Conservation (phyloP, 1,284 basidiomycete genomes). For the Lignosus rhinocerotis region DNA sequence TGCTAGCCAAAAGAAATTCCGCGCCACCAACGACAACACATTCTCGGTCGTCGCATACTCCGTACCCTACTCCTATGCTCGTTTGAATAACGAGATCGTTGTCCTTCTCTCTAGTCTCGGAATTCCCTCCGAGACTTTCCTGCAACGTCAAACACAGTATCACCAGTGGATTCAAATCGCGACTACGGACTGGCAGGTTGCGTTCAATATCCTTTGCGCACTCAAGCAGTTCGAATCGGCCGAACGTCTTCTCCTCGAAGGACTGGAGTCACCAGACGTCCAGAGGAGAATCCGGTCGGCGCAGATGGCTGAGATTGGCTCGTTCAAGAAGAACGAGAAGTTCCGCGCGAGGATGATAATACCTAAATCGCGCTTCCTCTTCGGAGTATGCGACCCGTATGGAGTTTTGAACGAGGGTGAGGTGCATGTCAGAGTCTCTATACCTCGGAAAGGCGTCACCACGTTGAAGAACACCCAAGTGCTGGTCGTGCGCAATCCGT, state of each 20-base stretch:
- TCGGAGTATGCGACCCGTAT: conserved; percentile 67
- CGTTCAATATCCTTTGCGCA: conserved; percentile 56
- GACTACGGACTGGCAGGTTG: conserved; percentile 44
- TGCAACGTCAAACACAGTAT: conserved; percentile 57
- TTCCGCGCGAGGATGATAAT: conserved; percentile 58
- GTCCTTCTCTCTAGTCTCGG: conserved; percentile 64
- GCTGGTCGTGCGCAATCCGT: conserved; percentile 64
- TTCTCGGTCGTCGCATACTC: conserved; percentile 68
- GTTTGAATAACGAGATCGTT: conserved; percentile 68
- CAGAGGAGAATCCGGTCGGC: conserved; percentile 39
- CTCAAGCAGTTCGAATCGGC: conserved; percentile 48
- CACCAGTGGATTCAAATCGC: conserved; percentile 56
- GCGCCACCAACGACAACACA: conserved; percentile 50
- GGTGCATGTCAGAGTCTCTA: conserved; percentile 59
- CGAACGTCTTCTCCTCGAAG: conserved; percentile 54
- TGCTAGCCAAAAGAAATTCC: conserved; percentile 69
- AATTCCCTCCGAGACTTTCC: conserved; percentile 51
- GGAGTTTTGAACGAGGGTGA: conserved; percentile 60
- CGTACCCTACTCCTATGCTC: conserved; percentile 58
- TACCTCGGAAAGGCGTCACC: conserved; percentile 48
- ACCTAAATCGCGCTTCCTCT: conserved; percentile 58
- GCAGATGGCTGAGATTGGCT: conserved; percentile 51
- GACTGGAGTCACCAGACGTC: conserved; percentile 47
- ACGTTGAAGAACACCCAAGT: conserved; percentile 61
- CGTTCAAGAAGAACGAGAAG: conserved; percentile 55